Base-by-base conservation (phyloP, 371 early-diverging fungal species). In the Funneliformis caledonium region DNA sequence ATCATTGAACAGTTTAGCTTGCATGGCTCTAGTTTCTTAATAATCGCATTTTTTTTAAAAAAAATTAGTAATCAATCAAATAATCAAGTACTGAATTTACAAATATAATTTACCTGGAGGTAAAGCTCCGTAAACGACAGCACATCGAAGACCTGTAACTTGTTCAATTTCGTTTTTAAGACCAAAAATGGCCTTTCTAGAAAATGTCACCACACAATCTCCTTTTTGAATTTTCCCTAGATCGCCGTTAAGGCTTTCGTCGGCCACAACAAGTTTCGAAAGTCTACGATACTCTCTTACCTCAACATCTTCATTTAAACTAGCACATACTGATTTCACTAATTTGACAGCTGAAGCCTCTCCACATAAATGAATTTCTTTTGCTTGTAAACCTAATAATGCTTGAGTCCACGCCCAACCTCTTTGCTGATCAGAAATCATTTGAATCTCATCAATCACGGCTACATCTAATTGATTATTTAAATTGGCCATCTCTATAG, bases 321-420 rank as follows among this genome's bases (percentile, higher is more conserved):
- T 80, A 43, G 89, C 90, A 80, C 92, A 92, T 43, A 98, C 88
- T 14, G 86, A 84, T 83, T 93, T 87, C n/a, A 98, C 88, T 22
- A 98, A 83, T 2, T 92, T 92, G 12, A 98, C 93, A 2, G 92
- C 96, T 0, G 97, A 91, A 9, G 92, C 91, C 82, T 98, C 99
- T 8, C 99, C 99, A 80, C 98, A 98, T 9, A 98, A 85, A 87
- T 97, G 97, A 31, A 98, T 88, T 81, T 96, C 97, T 14, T 89
- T 82, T 1, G 98, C 98, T 9, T 90, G 92, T 48, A 98, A 80
- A 19, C 91, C 94, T 22, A 98, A 81, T 14, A 97, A 62, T 1
- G 97, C 98, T 61, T 92, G 91, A 19, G 97, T 96, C 98, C 98
- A 98, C 12, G 97, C 98, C 97, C 96, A 98, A 0, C 99, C 99